These are phyloP conservation scores for Mycena floridula DNA, from an alignment of 768 basidiomycete genomes.

Conservation along the genomic window DNA sequence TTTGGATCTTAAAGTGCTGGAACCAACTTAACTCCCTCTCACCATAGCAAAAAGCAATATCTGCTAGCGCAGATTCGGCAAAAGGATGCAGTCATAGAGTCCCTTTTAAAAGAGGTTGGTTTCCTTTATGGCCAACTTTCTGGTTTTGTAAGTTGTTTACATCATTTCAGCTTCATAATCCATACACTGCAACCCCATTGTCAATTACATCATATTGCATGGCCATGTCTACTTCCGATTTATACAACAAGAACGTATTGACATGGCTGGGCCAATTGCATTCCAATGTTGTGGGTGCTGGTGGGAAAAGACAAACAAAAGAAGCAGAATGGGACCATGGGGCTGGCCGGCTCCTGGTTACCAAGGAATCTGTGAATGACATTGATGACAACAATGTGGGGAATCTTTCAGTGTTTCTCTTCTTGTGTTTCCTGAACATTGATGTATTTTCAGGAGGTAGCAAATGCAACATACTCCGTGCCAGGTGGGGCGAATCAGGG, in stretches of 20 bases:
- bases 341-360: background rate
- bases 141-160: background rate
- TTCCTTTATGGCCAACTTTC: too few species aligned
- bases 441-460: conserved; percentile 52
- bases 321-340: conserved; percentile 23
- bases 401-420: conserved; percentile 19
- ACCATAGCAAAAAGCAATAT: conserved; percentile 75
- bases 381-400: conserved; percentile 56
- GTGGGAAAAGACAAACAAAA: conserved; percentile 37
- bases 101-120: conserved; percentile 74
- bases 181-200: conserved; percentile 72
- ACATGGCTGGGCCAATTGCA: conserved; percentile 73
- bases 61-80: conserved; percentile 80
- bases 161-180: conserved; percentile 62
- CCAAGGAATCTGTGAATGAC: conserved; percentile 8
- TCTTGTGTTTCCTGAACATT: conserved; percentile 7
- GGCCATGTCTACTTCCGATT: conserved; percentile 73
- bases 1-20: too few species aligned
- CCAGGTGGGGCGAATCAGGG: too few species aligned
- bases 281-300: conserved; percentile 46
- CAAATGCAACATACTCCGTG: conserved; percentile 75
- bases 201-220: conserved; percentile 74
- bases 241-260: conserved; percentile 59
- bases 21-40: conserved; percentile 20
- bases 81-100: conserved; percentile 86